A percentile compares a stretch with the other conserved stretches of the same genome.
phyloP scores from a whole-genome alignment of 169 alveolate genomes.

The Plasmodium inui region DNA sequence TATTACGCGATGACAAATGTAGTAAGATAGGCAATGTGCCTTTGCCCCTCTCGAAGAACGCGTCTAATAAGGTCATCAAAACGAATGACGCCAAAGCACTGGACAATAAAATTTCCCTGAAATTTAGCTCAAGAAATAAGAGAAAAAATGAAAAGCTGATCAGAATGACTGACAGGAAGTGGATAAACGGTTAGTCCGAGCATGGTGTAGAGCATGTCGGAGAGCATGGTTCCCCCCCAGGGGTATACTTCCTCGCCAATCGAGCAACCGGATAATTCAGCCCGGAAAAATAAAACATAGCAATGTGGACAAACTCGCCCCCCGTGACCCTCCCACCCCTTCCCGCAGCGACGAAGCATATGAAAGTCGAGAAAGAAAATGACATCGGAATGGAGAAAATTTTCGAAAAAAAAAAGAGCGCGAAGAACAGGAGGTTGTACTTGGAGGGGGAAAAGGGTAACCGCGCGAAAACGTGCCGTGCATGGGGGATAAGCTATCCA shows the following conservation, averaged over 20 bases:
- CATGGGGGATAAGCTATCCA: background rate
- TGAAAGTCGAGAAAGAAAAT: slow-evolving; percentile 40
- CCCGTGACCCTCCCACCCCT: background rate
- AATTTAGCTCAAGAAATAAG: slow-evolving; percentile 58
- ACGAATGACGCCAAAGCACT: slow-evolving; percentile 43
- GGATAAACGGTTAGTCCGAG: slow-evolving; percentile 43
- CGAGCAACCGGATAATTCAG: background rate
- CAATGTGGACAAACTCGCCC: background rate
- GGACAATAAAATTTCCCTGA: slow-evolving; percentile 11
- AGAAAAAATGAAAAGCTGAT: slow-evolving; percentile 61
- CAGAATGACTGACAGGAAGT: slow-evolving; percentile 52
- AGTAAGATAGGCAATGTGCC: slow-evolving; percentile 3
- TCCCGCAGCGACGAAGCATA: slow-evolving; percentile 49
- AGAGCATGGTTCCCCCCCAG: background rate
- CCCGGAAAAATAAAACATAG: background rate
- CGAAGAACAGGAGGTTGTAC: slow-evolving; percentile 18
- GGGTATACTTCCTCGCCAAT: background rate
- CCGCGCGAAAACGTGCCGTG: background rate
- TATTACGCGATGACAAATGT: slow-evolving; percentile 12
- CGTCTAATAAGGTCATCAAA: slow-evolving; percentile 43
- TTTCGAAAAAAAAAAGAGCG: slow-evolving; percentile 27
- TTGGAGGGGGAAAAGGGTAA: slow-evolving; percentile 70
- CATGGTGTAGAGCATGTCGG: background rate
- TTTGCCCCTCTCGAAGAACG: slow-evolving; percentile 47
- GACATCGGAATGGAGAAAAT: slow-evolving; percentile 13